Conservation (phyloP, 2,329 filamentous ascomycete species). For the Penicillium brasilianum region DNA sequence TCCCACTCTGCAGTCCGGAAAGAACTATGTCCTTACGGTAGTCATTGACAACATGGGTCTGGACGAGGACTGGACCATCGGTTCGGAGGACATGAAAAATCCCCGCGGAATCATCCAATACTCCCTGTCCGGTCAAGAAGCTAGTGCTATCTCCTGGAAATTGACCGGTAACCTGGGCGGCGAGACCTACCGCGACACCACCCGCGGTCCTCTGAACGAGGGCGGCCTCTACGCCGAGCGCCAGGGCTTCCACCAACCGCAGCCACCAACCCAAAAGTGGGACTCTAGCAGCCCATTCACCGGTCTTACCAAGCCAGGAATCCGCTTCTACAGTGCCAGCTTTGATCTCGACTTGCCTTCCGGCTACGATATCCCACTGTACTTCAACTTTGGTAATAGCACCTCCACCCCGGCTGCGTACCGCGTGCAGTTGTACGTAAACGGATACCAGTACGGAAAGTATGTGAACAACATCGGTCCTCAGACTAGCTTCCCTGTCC, state of each 20-base stretch:
- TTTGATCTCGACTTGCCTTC: constrained; percentile 58
- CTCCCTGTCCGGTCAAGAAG: constrained; percentile 45
- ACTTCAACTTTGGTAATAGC: constrained; percentile 54
- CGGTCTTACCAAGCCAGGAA: constrained; percentile 54
- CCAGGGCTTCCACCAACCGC: constrained; percentile 60
- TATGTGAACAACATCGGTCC: constrained; percentile 75
- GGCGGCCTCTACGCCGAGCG: constrained; percentile 59
- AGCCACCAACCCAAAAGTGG: constrained; percentile 47
- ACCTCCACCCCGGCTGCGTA: constrained; percentile 61
- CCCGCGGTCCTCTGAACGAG: constrained; percentile 61
- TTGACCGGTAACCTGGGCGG: constrained; percentile 63
- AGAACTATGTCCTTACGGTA: constrained; percentile 67
- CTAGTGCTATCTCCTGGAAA: constrained; percentile 55
- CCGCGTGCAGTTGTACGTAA: constrained; percentile 71
- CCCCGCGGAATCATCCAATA: constrained; percentile 61
- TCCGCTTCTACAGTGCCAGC: constrained; percentile 58
- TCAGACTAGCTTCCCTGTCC: constrained; percentile 72
- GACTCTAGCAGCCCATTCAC: constrained; percentile 41
- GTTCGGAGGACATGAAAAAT: constrained; percentile 62
- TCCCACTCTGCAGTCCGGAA: constrained; percentile 57
- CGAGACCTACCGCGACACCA: constrained; percentile 56
- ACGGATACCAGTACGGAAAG: constrained; percentile 76
- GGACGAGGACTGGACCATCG: constrained; percentile 68
- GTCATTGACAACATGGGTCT: constrained; percentile 75
- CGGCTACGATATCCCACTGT: constrained; percentile 62